Evolutionary conservation across 768 basidiomycete genomes (phyloP), one percentile per base, ranked within the genome.

Genomic region (Pluteus cervinus): DNA sequence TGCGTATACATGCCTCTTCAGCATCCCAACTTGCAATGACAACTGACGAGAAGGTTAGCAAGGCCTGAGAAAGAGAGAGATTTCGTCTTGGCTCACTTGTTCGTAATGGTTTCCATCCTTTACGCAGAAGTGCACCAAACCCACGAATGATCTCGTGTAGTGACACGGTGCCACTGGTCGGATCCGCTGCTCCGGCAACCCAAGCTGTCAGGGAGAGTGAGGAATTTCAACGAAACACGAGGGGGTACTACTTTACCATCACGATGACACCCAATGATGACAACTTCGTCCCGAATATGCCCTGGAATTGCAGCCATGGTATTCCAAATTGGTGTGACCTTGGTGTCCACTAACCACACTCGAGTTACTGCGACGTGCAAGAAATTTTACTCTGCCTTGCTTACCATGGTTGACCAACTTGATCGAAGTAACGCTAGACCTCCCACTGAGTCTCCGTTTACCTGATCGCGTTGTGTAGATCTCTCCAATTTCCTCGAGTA

Each of bases 291-390:
- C 40, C 72, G 71, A 50, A 92, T 75, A 41, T 81, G 76, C 2
- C 89, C 91, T 5, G 88, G 90, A 41, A 93, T 84, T 20, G 81
- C 70, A 8, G 73, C 82, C 75, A 86, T 85, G 10, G 78, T 70
- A 60, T 94, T 96, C 89, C 89, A 94, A 33, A 94, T 89, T 11
- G 90, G 88, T 4, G 73, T 91, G 9, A 92, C 75, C 51, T 80
- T 77, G 20, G 73, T 79, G 40, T 89, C 73, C 26, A 94, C 86
- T 80, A 36, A 35, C 24, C 22, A 28, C 30, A 16, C 21, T 17
- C 36, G 36, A n/a, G n/a, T 6, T 34, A 15, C 31, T 23, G 23
- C 7, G n/a, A 26, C 8, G 29, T 6, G 12, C 20, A 7, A 12
- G 18, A 29, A 5, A 23, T 20, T 5, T 24, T 21, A 23, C 24